Conservation (phyloP, 306 rosid species). For the Vicia faba region DNA sequence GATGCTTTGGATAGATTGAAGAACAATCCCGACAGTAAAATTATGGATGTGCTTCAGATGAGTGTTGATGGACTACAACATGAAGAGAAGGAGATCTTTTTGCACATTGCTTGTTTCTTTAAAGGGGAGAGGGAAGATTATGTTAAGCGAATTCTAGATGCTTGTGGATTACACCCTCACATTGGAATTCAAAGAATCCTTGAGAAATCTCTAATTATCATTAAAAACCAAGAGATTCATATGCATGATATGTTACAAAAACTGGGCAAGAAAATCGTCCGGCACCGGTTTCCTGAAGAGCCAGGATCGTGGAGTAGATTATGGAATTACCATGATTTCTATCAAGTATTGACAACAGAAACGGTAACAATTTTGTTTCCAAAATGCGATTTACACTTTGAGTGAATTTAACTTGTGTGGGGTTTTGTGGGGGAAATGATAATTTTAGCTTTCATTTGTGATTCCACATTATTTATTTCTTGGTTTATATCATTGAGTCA, state of each 20-base stretch:
- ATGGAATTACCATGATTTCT: background rate
- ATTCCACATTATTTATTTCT: too few species aligned
- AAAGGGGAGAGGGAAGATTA: conserved; percentile 3
- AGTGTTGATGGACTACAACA: conserved; percentile 5
- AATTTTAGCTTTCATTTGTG: too few species aligned
- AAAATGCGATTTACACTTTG: background rate
- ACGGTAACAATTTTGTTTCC: background rate
- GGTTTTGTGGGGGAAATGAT: too few species aligned
- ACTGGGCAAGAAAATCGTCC: background rate
- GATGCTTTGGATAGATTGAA: conserved; percentile 11
- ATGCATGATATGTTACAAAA: conserved; percentile 29
- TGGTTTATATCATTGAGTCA: too few species aligned
- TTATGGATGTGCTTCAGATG: conserved; percentile 25
- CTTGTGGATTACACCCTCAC: background rate
- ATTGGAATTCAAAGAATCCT: conserved; percentile 4
- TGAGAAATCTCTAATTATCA: conserved; percentile 3
- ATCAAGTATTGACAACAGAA: background rate
- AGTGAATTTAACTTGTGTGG: too few species aligned
- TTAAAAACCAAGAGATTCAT: conserved; percentile 18
- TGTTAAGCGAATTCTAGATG: background rate
- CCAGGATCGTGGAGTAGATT: conserved; percentile 6
- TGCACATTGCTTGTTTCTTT: conserved; percentile 1
- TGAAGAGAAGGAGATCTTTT: conserved; percentile 8
- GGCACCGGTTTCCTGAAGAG: background rate
- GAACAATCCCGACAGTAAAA: background rate